A percentile compares a stretch with the other conserved stretches of the same genome.
Conservation (phyloP, 2,329 filamentous ascomycete species). For the Pestalotiopsis sp. region DNA sequence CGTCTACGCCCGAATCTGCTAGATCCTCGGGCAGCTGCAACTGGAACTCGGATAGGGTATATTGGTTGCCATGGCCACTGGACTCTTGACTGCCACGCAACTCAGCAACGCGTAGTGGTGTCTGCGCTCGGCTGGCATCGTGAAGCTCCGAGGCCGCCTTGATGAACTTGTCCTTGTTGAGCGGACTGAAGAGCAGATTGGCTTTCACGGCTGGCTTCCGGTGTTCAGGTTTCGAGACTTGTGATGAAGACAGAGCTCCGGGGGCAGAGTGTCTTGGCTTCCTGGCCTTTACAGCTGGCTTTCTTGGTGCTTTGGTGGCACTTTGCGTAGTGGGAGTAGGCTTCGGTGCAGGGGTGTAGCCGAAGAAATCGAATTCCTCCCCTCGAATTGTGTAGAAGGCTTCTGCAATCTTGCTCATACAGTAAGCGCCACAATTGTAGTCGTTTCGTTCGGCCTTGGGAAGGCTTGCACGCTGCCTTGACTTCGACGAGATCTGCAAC, state of each 20-base stretch:
- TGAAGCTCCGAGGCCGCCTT: not conserved
- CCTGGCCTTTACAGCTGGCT: conserved; percentile 20
- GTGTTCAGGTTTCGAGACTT: not conserved
- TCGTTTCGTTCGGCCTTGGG: conserved; percentile 34
- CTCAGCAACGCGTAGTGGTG: not conserved
- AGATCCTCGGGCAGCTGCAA: not conserved
- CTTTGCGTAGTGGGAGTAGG: not conserved
- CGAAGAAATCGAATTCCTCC: conserved; percentile 33
- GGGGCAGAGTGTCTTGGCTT: conserved; percentile 44
- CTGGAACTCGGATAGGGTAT: not conserved
- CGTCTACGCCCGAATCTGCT: too few species aligned
- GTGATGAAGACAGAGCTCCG: conserved; percentile 27
- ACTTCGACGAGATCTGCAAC: not conserved
- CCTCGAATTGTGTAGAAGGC: conserved; percentile 32
- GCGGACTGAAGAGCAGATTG: conserved; percentile 10
- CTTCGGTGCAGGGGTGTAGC: conserved; percentile 23
- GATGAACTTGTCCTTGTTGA: conserved; percentile 5
- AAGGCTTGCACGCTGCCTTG: conserved; percentile 28
- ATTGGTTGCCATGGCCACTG: not conserved
- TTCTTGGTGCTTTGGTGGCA: not conserved
- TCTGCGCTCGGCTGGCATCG: not conserved
- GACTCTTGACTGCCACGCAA: not conserved
- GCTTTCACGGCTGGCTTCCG: not conserved
- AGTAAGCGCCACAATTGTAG: conserved; percentile 33
- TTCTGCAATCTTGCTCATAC: conserved; percentile 34